Percentiles rank a stretch among this genome's conserved stretches.
Evolutionary conservation across 306 rosid species (phyloP).

Genomic region (Macrotyloma uniflorum): DNA sequence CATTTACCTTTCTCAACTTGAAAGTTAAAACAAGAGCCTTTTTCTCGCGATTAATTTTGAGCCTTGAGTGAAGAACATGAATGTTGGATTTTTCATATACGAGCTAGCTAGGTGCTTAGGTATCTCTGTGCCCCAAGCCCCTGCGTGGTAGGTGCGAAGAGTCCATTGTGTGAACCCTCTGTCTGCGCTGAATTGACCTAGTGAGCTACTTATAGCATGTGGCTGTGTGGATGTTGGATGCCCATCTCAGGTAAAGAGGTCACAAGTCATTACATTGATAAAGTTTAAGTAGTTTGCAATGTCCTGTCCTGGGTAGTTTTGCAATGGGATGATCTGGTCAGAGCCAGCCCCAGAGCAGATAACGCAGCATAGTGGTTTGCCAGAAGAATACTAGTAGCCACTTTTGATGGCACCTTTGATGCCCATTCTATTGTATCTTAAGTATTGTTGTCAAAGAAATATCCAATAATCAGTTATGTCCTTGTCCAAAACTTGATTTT

Average conservation of each 20-base stretch:
- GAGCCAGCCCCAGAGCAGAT: conserved; percentile 46
- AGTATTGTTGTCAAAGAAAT: neutral
- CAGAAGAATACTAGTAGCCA: conserved; percentile 4
- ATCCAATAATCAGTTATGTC: conserved; percentile 7
- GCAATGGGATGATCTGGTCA: conserved; percentile 27
- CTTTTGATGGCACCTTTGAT: neutral
- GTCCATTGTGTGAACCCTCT: conserved; percentile 23
- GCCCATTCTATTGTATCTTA: neutral
- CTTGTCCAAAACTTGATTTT: neutral
- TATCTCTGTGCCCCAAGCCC: conserved; percentile 40
- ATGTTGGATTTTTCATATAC: conserved; percentile 1
- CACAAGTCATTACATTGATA: conserved; percentile 44
- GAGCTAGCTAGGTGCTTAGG: neutral
- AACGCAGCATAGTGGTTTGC: conserved; percentile 15
- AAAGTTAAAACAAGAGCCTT: neutral
- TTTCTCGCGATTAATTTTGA: conserved; percentile 2
- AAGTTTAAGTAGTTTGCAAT: conserved; percentile 45
- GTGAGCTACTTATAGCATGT: conserved; percentile 16
- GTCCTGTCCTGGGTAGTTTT: conserved; percentile 27
- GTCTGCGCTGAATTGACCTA: conserved; percentile 20
- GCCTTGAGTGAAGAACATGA: neutral
- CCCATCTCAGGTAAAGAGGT: conserved; percentile 9
- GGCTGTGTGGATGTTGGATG: conserved; percentile 12
- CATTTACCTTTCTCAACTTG: neutral
- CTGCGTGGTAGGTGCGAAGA: conserved; percentile 32